These are phyloP conservation scores for Perilla frutescens DNA, from an alignment of 257 asterid species.

Conservation along the genomic window DNA sequence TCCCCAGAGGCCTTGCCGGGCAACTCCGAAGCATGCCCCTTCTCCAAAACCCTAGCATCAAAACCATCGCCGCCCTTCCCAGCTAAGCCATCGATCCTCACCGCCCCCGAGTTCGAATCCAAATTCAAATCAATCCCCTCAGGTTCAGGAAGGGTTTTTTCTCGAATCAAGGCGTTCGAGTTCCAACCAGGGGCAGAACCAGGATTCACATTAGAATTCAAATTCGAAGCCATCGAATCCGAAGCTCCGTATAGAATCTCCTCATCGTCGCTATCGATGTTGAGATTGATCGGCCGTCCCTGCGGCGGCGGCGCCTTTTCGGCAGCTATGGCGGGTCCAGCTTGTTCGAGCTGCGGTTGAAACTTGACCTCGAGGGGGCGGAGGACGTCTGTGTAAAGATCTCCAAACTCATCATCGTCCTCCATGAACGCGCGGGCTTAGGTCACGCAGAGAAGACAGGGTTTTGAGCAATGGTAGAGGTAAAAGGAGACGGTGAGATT, in stretches of 20 bases:
- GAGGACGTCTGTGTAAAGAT: slow-evolving; percentile 91
- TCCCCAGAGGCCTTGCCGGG: slow-evolving; percentile 43
- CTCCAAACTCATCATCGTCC: slow-evolving; percentile 98
- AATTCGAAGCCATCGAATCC: slow-evolving; percentile 27
- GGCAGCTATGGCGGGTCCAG: slow-evolving; percentile 18
- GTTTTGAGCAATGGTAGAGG: slow-evolving; percentile 34
- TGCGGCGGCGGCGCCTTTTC: slow-evolving; percentile 37
- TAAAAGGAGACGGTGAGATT: slow-evolving; percentile 4
- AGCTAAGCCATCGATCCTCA: slow-evolving; percentile 25
- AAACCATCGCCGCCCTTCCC: slow-evolving; percentile 37
- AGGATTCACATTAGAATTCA: slow-evolving; percentile 36
- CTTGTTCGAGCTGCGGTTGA: slow-evolving; percentile 19
- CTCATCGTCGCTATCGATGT: slow-evolving; percentile 60
- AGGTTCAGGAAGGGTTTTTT: slow-evolving; percentile 39
- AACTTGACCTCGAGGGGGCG: slow-evolving; percentile 62
- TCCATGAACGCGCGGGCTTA: slow-evolving; percentile 59
- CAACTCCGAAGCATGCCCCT: slow-evolving; percentile 46
- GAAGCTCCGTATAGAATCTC: slow-evolving; percentile 51
- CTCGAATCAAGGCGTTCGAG: slow-evolving; percentile 41
- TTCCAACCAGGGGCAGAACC: slow-evolving; percentile 36
- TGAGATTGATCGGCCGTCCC: slow-evolving; percentile 72
- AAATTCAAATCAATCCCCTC: slow-evolving; percentile 47
- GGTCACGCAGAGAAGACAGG: slow-evolving; percentile 27
- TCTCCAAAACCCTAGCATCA: slow-evolving; percentile 63
- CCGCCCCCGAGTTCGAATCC: slow-evolving; percentile 33